Evolutionary conservation across 345 rosid genomes (phyloP), one percentile per base, ranked within the genome.

Genomic region (Arabidopsis arenosa): DNA sequence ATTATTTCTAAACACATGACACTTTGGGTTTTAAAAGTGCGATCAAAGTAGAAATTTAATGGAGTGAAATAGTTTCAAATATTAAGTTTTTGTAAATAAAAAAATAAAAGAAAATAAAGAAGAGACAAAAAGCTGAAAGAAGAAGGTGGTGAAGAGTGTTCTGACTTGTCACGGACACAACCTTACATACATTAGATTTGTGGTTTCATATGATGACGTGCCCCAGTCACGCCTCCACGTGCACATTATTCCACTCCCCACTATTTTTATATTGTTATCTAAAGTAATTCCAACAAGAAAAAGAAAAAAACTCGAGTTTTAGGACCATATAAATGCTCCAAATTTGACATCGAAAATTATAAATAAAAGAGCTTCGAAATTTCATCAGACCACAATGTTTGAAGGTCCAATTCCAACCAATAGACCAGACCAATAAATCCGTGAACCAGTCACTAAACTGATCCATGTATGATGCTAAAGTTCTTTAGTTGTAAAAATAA

Each of bases 221-320:
- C 54, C 61, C 67, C 58, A 64, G 62, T 57, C 80, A 77, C 80
- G 76, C 80, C 72, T 77, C 71, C 80, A 77, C 80, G 76, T 77
- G 80, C 80, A 37, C 72, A 77, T 77, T 70, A 63, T 63, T 56
- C 66, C 75, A 77, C 76, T 55, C 60, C 63, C 76, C 71, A 70
- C 75, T 45, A 48, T 68, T 21, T 21, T 35, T 43, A 8, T n/a
- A 30, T n/a, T 7, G 2, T n/a, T n/a, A n/a, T 47, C 10, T 47
- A 47, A 47, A 15, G 49, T 45, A 45, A 45, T 5, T 14, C 23
- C 9, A 17, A 37, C 7, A 35, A 35, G 36, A 32, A 14, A 5
- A 45, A n/a, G 0, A 47, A n/a, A 9, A 17, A 3, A 17, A 18
- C 43, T 41, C 52, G 35, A 41, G 36, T 66, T 64, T 17, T 2